phyloP scores from a whole-genome alignment of 2,329 filamentous ascomycete genomes.

The Fusarium floridanum region DNA sequence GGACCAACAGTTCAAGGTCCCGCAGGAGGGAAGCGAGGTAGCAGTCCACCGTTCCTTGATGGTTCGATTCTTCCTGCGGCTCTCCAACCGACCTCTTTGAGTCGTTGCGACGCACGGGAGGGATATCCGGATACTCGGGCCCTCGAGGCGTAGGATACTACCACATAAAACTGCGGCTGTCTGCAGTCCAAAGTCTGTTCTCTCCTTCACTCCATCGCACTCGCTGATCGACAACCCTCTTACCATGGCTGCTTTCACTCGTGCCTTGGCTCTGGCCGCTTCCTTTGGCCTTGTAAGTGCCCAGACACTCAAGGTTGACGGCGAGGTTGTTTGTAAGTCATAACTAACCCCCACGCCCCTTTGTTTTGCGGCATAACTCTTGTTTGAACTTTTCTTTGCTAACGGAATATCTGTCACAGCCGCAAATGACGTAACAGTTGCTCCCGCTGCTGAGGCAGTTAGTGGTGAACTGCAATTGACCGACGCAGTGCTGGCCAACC shows the following conservation, averaged over 20 bases:
- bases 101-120: neutral
- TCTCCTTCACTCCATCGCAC: constrained; percentile 5
- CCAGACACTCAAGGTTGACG: constrained; percentile 42
- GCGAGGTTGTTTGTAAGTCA: constrained; percentile 38
- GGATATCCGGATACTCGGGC: constrained; percentile 11
- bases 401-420: constrained; percentile 20
- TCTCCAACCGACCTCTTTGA: neutral
- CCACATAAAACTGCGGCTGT: constrained; percentile 23
- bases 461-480: constrained; percentile 48
- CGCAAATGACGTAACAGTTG: constrained; percentile 38
- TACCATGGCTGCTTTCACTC: constrained; percentile 25
- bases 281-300: constrained; percentile 28
- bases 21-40: neutral
- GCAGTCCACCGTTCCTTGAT: neutral
- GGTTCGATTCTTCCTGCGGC: neutral
- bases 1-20: constrained; percentile 1
- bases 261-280: constrained; percentile 19
- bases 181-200: neutral
- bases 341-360: neutral
- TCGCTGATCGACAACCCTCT: constrained; percentile 11
- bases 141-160: neutral
- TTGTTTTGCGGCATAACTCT: neutral
- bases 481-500: constrained; percentile 47
- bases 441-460: constrained; percentile 35
- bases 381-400: neutral